Evolutionary conservation across 2,329 filamentous ascomycete species (phyloP), one percentile per base, ranked within the genome.

Genomic region (Penicillium sp.): DNA sequence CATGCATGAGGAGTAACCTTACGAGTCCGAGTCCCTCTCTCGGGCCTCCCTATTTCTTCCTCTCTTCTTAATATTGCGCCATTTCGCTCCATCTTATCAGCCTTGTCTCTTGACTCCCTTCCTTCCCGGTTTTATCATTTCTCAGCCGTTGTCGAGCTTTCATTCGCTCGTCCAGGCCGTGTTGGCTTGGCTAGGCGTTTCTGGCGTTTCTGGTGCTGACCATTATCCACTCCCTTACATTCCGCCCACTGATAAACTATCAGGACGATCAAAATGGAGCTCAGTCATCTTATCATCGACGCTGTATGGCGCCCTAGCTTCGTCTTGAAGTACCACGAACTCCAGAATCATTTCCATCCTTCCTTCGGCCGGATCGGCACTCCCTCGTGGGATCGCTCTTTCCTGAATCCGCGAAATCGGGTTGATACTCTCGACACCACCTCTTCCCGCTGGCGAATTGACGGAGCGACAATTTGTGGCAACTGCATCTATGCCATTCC

Each of bases 211-310:
- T 46, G 47, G 31, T 58, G 47, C 56, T 58, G 47, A 51, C 56
- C 13, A 26, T 17, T 38, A 44, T 52, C 56, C 56, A 58, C 48
- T 52, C 48, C 26, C 31, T 31, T 29, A 56, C 38, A 45, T 38
- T 29, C 29, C 9, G 47, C 19, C 31, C 29, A 9, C 35, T 41
- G 35, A 41, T 41, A 41, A 41, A 41, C 35, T 5, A 13, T 13
- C 35, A 41, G 5, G 35, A 41, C 35, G 11, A 41, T 41, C 35
- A 41, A 26, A 26, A 60, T 60, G 58, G 58, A 60, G 45, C 58
- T 60, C 21, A 60, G 58, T 46, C 58, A 60, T 60, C 58, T 54
- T 26, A 50, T 60, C 50, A n/a, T 60, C 49, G 58, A 60, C n/a
- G 51, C 58, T 17, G 38, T 60, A 44, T 60, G 58, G 58, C 58